A percentile compares a stretch with the other conserved stretches of the same genome.
Conservation (phyloP, 768 basidiomycete genomes). For the Mycena leptocephala region DNA sequence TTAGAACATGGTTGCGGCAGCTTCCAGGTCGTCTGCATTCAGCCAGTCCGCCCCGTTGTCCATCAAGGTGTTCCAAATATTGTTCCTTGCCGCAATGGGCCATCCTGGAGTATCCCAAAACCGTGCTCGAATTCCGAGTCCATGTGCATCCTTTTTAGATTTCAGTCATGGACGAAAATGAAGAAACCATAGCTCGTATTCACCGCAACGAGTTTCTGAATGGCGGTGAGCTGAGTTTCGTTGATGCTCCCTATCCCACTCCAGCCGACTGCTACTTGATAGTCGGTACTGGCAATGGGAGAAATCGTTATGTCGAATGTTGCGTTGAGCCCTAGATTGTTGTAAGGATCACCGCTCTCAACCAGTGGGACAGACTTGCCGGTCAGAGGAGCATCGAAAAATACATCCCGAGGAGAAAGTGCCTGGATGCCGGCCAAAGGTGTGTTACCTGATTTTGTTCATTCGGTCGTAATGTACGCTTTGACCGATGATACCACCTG, state of each 20-base stretch:
- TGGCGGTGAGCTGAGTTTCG: constrained; percentile 54
- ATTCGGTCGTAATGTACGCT: not conserved
- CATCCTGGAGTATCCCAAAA: constrained; percentile 71
- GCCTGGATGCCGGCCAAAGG: constrained; percentile 63
- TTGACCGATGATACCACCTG: constrained; percentile 48
- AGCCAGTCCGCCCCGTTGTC: constrained; percentile 66
- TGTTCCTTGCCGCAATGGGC: constrained; percentile 61
- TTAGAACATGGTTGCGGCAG: constrained; percentile 53
- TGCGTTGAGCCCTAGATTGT: constrained; percentile 42
- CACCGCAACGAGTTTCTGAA: constrained; percentile 58
- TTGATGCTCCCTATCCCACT: constrained; percentile 61
- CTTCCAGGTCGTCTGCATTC: constrained; percentile 67
- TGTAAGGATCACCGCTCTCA: not conserved
- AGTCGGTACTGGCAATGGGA: constrained; percentile 69
- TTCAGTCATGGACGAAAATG: too few species aligned
- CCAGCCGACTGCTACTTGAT: constrained; percentile 63
- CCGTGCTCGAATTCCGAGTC: constrained; percentile 60
- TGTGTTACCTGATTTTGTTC: constrained; percentile 52
- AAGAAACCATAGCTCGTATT: too few species aligned
- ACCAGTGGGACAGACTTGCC: constrained; percentile 13
- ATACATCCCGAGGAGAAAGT: constrained; percentile 63
- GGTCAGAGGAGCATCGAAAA: constrained; percentile 69
- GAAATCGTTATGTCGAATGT: constrained; percentile 60
- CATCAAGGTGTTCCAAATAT: constrained; percentile 61
- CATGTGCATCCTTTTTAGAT: constrained; percentile 66